phyloP scores from a whole-genome alignment of 306 rosid genomes.

The Delonix regia region DNA sequence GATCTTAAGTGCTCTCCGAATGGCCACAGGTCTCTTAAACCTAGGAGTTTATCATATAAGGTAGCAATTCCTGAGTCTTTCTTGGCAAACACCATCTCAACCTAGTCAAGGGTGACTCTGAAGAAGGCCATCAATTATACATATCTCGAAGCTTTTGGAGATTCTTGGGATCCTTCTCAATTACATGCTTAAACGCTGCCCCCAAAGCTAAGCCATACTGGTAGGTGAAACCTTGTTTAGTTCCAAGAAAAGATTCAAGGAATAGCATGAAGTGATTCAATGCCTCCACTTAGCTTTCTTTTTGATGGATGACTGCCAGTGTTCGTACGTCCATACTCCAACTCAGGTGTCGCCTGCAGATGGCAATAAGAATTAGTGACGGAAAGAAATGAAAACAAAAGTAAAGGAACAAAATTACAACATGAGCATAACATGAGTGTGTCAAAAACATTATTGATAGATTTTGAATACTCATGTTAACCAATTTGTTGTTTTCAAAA shows the following conservation, averaged over 20 bases:
- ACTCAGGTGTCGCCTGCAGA: slow-evolving; percentile 80
- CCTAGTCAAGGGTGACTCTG: slow-evolving; percentile 76
- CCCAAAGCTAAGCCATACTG: slow-evolving; percentile 95
- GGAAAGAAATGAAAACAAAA: slow-evolving; percentile 9
- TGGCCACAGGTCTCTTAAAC: slow-evolving; percentile 68
- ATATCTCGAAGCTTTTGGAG: too few species aligned
- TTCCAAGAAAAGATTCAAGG: slow-evolving; percentile 97
- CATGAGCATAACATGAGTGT: too few species aligned
- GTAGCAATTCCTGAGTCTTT: slow-evolving; percentile 81
- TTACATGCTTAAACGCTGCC: slow-evolving; percentile 66
- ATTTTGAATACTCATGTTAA: not conserved
- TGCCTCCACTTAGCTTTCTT: slow-evolving; percentile 91
- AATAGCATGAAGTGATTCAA: slow-evolving; percentile 86
- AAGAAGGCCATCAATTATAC: slow-evolving; percentile 89
- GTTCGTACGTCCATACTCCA: slow-evolving; percentile 87
- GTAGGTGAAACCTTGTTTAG: slow-evolving; percentile 84
- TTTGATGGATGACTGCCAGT: slow-evolving; percentile 92
- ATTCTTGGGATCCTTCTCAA: slow-evolving; percentile 74
- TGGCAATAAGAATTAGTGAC: not conserved
- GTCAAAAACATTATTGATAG: not conserved
- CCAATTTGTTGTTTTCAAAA: slow-evolving; percentile 8
- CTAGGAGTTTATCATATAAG: slow-evolving; percentile 80
- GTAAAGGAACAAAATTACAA: not conserved
- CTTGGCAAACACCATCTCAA: slow-evolving; percentile 95
- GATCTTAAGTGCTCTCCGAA: slow-evolving; percentile 68